phyloP scores from a whole-genome alignment of 169 alveolate species.

The Perkinsus chesapeaki region DNA sequence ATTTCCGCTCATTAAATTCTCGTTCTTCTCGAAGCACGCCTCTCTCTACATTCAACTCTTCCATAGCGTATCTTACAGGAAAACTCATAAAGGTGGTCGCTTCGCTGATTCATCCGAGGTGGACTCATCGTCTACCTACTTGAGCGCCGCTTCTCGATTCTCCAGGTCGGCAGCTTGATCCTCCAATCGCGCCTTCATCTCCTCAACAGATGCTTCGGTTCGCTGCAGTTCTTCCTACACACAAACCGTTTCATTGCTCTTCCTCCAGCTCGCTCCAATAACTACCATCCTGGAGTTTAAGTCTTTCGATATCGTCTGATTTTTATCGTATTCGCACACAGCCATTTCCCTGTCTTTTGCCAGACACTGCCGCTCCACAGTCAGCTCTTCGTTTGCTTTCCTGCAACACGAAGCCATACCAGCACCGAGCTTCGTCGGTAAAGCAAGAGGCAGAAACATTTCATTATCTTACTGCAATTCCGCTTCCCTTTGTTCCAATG shows the following conservation, averaged over 20 bases:
- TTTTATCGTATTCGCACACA: neutral
- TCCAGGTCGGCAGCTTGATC: too few relatives aligned
- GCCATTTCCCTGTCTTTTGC: neutral
- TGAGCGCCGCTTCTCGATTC: neutral
- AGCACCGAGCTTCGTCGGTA: too few relatives aligned
- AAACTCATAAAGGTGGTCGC: too few relatives aligned
- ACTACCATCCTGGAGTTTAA: neutral
- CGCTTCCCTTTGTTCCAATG: too few relatives aligned
- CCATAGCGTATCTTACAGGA: neutral
- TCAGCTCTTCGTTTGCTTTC: neutral
- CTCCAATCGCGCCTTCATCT: neutral
- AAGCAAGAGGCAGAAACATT: neutral
- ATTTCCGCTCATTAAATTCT: too few relatives aligned
- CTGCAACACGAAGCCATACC: neutral
- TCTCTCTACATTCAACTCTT: neutral
- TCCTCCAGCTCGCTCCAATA: neutral
- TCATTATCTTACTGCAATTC: too few relatives aligned
- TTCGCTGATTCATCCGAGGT: too few relatives aligned
- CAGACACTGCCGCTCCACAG: neutral
- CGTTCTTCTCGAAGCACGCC: neutral
- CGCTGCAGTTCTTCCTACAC: neutral
- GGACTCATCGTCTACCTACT: neutral
- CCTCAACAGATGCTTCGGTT: neutral
- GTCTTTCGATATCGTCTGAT: neutral
- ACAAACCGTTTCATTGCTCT: neutral